Evolutionary conservation across 2,329 filamentous ascomycete genomes (phyloP).

Genomic region (Colletotrichum magnum): DNA sequence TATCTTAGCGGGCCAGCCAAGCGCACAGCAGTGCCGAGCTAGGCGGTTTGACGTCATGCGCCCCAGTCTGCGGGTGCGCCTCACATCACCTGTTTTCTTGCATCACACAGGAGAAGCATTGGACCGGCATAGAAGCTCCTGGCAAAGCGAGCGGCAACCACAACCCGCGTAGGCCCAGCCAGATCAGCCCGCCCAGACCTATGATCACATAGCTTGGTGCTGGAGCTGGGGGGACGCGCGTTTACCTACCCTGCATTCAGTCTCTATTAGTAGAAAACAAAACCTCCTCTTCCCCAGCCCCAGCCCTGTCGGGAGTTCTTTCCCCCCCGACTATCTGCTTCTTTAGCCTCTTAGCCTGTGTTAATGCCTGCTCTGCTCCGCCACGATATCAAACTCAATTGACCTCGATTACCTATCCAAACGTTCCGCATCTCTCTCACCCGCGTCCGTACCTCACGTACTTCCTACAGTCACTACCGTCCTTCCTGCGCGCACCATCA

Average conservation of each 20-base stretch:
- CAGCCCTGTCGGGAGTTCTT: slow-evolving; percentile 31
- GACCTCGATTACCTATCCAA: neutral
- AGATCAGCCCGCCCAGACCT: slow-evolving; percentile 34
- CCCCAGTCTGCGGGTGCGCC: slow-evolving; percentile 31
- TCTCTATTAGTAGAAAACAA: slow-evolving; percentile 30
- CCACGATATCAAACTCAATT: slow-evolving; percentile 28
- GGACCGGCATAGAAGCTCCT: slow-evolving; percentile 3
- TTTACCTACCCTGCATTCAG: slow-evolving; percentile 29
- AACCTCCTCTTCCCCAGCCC: slow-evolving; percentile 12
- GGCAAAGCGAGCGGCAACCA: neutral
- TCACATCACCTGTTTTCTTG: slow-evolving; percentile 30
- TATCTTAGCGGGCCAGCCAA: slow-evolving; percentile 41
- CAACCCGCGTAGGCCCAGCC: slow-evolving; percentile 8
- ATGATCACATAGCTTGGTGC: slow-evolving; percentile 33
- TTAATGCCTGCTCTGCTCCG: slow-evolving; percentile 22
- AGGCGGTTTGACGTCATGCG: slow-evolving; percentile 42
- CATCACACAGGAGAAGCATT: slow-evolving; percentile 18
- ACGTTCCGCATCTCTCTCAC: neutral
- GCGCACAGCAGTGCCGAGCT: slow-evolving; percentile 32
- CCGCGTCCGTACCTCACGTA: too few species aligned
- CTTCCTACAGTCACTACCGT: slow-evolving; percentile 22
- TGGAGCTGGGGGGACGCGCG: slow-evolving; percentile 24
- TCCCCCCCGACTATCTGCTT: slow-evolving; percentile 12
- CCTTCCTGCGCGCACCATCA: neutral
- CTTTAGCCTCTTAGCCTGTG: slow-evolving; percentile 6